Conservation (phyloP, 495 filamentous ascomycete genomes). For the Melanomma pulvis-pyrius region DNA sequence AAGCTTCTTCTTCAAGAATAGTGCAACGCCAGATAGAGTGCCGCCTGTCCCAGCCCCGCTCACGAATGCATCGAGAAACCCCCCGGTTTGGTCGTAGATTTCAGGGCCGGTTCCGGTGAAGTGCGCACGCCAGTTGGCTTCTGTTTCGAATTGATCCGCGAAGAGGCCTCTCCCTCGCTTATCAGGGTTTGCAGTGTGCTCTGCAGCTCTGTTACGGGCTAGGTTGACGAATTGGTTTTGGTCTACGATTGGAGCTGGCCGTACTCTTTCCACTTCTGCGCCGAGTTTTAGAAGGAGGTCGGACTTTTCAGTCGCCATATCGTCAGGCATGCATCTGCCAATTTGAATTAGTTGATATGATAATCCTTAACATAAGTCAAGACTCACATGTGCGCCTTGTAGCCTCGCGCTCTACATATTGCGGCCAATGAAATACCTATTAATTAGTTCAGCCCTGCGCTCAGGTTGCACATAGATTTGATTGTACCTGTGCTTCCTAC, state of each 20-base stretch:
- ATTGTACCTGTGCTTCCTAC: conserved; percentile 59
- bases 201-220: conserved; percentile 72
- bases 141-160: conserved; percentile 93
- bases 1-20: conserved; percentile 73
- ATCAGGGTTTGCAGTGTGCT: conserved; percentile 64
- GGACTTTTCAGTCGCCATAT: conserved; percentile 87
- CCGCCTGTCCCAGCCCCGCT: conserved; percentile 96
- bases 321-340: conserved; percentile 86
- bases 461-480: neutral
- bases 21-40: conserved; percentile 84
- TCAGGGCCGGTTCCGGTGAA: conserved; percentile 83
- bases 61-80: conserved; percentile 83
- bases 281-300: conserved; percentile 86
- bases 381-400: conserved; percentile 81
- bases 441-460: neutral
- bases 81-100: conserved; percentile 77
- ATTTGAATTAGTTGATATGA: neutral
- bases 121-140: conserved; percentile 85
- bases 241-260: conserved; percentile 87
- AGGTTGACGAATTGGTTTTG: conserved; percentile 93
- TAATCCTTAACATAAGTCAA: neutral
- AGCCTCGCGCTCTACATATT: conserved; percentile 83
- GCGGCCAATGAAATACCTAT: conserved; percentile 81
- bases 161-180: conserved; percentile 72
- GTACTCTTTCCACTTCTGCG: conserved; percentile 84